These are phyloP conservation scores for Neurospora crassa DNA, from an alignment of 2,329 filamentous ascomycete species.

Conservation along the genomic window DNA sequence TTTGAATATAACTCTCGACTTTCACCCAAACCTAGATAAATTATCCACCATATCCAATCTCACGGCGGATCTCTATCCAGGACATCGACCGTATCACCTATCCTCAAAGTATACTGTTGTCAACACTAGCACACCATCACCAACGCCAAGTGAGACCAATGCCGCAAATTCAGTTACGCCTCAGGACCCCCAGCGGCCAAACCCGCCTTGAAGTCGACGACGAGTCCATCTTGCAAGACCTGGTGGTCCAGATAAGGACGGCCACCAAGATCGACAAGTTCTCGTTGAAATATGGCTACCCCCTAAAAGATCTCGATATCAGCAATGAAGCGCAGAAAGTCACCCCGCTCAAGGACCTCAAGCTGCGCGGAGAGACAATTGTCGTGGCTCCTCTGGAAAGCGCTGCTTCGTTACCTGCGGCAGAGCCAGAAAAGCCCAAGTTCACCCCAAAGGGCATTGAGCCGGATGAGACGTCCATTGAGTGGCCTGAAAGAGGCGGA, in stretches of 20 bases:
- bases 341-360: conserved; percentile 38
- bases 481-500: conserved; percentile 40
- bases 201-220: conserved; percentile 61
- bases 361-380: conserved; percentile 40
- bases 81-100: not conserved
- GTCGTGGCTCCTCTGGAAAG: conserved; percentile 36
- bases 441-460: conserved; percentile 26
- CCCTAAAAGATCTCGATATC: conserved; percentile 59
- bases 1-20: not conserved
- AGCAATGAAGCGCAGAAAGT: conserved; percentile 30
- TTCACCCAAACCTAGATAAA: not conserved
- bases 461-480: conserved; percentile 34
- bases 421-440: conserved; percentile 12
- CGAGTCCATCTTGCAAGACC: conserved; percentile 52
- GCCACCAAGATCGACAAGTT: conserved; percentile 58
- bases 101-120: not conserved
- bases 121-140: not conserved
- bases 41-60: not conserved
- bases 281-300: conserved; percentile 77
- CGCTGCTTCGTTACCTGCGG: conserved; percentile 6
- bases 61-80: not conserved
- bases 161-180: conserved; percentile 57
- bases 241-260: conserved; percentile 50
- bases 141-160: not conserved
- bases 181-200: conserved; percentile 65